A percentile compares a stretch with the other conserved stretches of the same genome.
These are phyloP conservation scores for Verticillium zaregamsianum DNA, from an alignment of 2,329 filamentous ascomycete genomes.

Conservation along the genomic window DNA sequence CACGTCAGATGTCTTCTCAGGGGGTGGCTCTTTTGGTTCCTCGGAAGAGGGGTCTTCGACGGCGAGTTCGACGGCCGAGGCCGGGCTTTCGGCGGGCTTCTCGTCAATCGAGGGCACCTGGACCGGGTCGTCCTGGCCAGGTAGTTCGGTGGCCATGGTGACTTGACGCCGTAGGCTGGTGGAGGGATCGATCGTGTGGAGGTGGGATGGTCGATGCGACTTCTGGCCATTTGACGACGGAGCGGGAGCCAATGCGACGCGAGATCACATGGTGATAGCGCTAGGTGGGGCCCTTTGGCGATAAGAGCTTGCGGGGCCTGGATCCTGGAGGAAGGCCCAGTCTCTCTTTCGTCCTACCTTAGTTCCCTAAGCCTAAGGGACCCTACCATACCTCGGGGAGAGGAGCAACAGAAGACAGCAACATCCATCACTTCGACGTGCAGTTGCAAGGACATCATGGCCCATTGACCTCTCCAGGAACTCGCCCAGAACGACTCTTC, in stretches of 20 bases:
- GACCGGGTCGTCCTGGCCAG: conserved; percentile 2
- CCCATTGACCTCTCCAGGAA: too few relatives aligned
- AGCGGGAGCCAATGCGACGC: neutral
- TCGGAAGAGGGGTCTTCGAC: conserved; percentile 6
- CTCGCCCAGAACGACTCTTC: too few relatives aligned
- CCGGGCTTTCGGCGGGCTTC: neutral
- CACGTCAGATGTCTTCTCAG: conserved; percentile 68
- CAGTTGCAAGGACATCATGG: too few relatives aligned
- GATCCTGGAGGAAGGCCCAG: neutral
- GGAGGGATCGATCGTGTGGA: neutral
- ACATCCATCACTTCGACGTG: too few relatives aligned
- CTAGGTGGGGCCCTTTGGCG: neutral
- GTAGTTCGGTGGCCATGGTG: conserved; percentile 7
- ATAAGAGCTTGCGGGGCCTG: neutral
- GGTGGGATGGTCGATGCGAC: neutral
- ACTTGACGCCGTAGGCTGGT: neutral
- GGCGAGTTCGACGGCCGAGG: neutral
- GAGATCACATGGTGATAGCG: conserved; percentile 2
- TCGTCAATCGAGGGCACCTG: neutral
- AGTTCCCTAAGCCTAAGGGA: too few relatives aligned
- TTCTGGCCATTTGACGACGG: neutral
- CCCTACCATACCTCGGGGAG: too few relatives aligned
- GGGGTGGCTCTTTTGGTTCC: conserved; percentile 56
- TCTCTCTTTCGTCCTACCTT: neutral
- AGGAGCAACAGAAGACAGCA: too few relatives aligned